Percentiles rank a stretch among this genome's conserved stretches.
phyloP scores from a whole-genome alignment of 163 green algal species.

The Chlamydomonas reinhardtii region DNA sequence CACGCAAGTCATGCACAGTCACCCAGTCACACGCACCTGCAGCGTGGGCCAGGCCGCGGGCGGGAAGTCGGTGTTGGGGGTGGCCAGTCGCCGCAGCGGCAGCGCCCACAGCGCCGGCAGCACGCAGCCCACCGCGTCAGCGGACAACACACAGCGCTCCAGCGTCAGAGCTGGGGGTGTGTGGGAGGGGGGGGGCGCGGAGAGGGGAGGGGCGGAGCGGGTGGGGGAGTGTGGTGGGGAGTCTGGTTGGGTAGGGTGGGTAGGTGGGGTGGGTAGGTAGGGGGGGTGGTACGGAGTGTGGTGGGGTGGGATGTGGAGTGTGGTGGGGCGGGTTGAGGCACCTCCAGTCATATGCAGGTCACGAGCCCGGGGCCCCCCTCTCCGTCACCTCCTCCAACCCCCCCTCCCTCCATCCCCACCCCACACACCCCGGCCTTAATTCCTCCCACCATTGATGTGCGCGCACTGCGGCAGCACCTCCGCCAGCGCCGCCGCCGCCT shows the following conservation, averaged over 20 bases:
- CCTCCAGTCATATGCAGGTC: no score
- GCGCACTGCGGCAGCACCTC: slow-evolving; percentile 31
- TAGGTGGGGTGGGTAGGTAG: no score
- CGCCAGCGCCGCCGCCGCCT: slow-evolving; percentile 21
- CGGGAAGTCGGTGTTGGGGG: slow-evolving; percentile 44
- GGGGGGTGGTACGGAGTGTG: no score
- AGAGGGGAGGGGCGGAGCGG: not conserved
- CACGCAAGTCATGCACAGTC: no score
- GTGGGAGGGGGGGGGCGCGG: not conserved
- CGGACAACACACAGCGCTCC: slow-evolving; percentile 32
- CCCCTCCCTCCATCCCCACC: no score
- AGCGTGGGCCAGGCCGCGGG: slow-evolving; percentile 6
- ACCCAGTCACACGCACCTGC: not conserved
- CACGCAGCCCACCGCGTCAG: slow-evolving; percentile 7
- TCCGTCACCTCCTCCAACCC: no score
- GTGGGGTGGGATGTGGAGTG: no score
- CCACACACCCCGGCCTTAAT: no score
- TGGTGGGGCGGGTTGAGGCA: no score
- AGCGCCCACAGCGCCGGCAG: slow-evolving; percentile 29
- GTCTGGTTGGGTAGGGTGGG: no score
- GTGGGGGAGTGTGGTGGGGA: not conserved
- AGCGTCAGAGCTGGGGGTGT: slow-evolving; percentile 2
- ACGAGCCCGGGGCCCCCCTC: no score
- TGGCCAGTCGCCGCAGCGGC: not conserved
- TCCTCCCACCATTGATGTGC: slow-evolving; percentile 12